These are phyloP conservation scores for Botryosphaeria dothidea DNA, from an alignment of 2,329 filamentous ascomycete species.

Conservation along the genomic window DNA sequence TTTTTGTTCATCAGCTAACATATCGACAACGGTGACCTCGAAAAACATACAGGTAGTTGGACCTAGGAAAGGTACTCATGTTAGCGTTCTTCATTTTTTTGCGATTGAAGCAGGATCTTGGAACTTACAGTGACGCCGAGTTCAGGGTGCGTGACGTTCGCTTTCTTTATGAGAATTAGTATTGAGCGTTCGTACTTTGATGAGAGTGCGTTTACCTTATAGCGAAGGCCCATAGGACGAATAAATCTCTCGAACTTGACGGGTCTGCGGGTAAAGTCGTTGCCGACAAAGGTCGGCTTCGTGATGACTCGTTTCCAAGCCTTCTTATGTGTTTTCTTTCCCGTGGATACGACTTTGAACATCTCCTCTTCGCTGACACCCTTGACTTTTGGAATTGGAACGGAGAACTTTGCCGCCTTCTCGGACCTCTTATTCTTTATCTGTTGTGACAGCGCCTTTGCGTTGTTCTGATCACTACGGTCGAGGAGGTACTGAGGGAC, in stretches of 20 bases:
- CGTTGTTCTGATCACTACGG: conserved; percentile 67
- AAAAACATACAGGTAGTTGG: conserved; percentile 58
- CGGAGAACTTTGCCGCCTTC: conserved; percentile 90
- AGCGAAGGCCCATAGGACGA: conserved; percentile 65
- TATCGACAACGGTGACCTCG: background rate
- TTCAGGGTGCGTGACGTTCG: conserved; percentile 69
- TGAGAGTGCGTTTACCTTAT: conserved; percentile 60
- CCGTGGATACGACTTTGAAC: conserved; percentile 95
- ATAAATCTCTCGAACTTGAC: conserved; percentile 78
- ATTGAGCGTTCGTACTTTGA: conserved; percentile 41
- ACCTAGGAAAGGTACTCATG: too few species aligned
- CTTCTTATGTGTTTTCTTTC: conserved; percentile 84
- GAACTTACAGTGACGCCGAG: conserved; percentile 81
- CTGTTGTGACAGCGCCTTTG: conserved; percentile 75
- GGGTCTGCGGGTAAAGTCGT: conserved; percentile 84
- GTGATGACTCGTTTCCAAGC: conserved; percentile 70
- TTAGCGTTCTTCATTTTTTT: too few species aligned
- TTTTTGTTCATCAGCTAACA: background rate
- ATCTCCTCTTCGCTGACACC: conserved; percentile 96
- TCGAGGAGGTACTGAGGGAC: conserved; percentile 93
- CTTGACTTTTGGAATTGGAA: conserved; percentile 81
- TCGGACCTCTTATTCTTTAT: conserved; percentile 92
- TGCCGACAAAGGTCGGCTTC: conserved; percentile 86
- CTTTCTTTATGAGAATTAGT: conserved; percentile 44
- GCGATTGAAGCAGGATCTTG: too few species aligned